Evolutionary conservation across 2,329 filamentous ascomycete genomes (phyloP).

Genomic region (Sporothrix globosa): DNA sequence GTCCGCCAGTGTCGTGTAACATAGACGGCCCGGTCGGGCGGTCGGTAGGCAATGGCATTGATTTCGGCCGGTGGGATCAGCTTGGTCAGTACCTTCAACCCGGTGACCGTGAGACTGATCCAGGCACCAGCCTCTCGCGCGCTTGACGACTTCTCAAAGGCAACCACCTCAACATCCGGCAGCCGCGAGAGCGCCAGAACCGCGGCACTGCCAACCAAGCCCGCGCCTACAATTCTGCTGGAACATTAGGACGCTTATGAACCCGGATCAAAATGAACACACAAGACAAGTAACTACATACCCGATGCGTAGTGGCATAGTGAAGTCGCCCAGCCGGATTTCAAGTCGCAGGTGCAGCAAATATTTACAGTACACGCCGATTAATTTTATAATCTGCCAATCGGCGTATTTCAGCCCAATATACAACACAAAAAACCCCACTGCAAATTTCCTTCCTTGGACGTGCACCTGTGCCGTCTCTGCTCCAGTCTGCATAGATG

Average conservation of each 20-base stretch:
- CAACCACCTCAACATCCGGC: conserved; percentile 1
- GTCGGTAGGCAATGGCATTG: conserved; percentile 23
- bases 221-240: conserved; percentile 2
- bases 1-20: conserved; percentile 29
- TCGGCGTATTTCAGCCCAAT: too few relatives aligned
- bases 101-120: conserved; percentile 25
- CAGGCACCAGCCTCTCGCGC: conserved; percentile 26
- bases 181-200: background rate
- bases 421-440: too few relatives aligned
- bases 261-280: background rate
- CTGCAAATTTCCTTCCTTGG: too few relatives aligned
- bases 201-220: conserved; percentile 9
- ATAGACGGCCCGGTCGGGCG: conserved; percentile 27
- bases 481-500: too few relatives aligned
- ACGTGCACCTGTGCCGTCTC: too few relatives aligned
- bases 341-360: background rate
- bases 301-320: conserved; percentile 4
- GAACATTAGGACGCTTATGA: background rate
- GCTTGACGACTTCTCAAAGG: conserved; percentile 19
- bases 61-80: conserved; percentile 15
- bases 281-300: background rate
- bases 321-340: background rate
- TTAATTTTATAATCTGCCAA: background rate
- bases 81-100: conserved; percentile 12
- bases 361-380: too few relatives aligned